Conservation (phyloP, 345 rosid genomes). For the Corchorus olitorius region DNA sequence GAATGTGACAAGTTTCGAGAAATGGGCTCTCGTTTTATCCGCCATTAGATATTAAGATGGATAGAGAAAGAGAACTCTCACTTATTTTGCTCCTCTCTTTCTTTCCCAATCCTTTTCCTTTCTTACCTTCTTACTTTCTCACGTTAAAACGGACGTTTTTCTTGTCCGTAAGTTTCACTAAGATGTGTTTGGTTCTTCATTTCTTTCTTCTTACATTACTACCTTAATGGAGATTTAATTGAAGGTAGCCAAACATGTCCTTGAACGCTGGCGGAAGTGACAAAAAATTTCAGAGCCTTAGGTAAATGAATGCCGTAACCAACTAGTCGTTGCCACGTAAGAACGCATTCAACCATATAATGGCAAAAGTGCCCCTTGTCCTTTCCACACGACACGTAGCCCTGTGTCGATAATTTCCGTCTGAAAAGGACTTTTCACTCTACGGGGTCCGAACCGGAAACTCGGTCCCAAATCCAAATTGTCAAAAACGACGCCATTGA, state of each 20-base stretch:
- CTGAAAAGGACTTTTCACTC: background rate
- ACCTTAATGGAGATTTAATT: no score
- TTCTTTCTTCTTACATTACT: background rate
- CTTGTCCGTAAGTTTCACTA: background rate
- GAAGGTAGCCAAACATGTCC: background rate
- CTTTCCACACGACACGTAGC: background rate
- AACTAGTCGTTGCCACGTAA: background rate
- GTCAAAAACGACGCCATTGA: background rate
- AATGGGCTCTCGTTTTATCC: conserved; percentile 19
- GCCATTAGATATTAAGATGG: conserved; percentile 12
- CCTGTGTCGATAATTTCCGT: background rate
- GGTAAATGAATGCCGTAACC: no score
- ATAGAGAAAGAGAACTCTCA: conserved; percentile 9
- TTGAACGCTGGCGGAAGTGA: background rate
- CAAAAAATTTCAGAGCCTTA: background rate
- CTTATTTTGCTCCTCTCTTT: conserved; percentile 24
- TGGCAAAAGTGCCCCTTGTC: background rate
- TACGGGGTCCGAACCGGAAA: background rate
- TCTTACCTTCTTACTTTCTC: background rate
- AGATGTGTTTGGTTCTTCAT: background rate
- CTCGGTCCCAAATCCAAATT: background rate
- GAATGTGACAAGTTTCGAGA: background rate
- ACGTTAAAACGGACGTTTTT: background rate
- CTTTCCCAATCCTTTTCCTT: background rate
- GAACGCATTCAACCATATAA: background rate